These are phyloP conservation scores for Ascochyta rabiei DNA, from an alignment of 2,329 filamentous ascomycete species.

Conservation along the genomic window DNA sequence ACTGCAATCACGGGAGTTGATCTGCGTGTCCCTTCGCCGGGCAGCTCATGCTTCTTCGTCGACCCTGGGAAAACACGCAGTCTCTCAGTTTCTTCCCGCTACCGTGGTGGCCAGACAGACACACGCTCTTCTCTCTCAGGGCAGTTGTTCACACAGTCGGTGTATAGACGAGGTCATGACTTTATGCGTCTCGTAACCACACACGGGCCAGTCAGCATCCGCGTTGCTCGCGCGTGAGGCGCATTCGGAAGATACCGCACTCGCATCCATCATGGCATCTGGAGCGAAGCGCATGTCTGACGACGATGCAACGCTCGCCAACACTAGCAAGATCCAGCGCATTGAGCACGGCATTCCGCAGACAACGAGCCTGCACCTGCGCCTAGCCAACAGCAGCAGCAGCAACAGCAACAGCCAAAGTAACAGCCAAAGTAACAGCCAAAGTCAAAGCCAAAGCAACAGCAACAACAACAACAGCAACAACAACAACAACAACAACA, in stretches of 20 bases:
- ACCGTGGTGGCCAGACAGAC: not conserved
- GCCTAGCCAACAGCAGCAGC: conserved; percentile 27
- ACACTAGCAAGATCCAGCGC: conserved; percentile 41
- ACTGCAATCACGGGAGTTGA: conserved; percentile 13
- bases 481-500: too few species aligned
- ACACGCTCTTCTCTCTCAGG: not conserved
- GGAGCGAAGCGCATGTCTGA: conserved; percentile 25
- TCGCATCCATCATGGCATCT: conserved; percentile 26
- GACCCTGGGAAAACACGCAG: not conserved
- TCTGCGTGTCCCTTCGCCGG: conserved; percentile 14
- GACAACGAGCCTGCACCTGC: conserved; percentile 19
- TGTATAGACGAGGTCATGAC: not conserved
- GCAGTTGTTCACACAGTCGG: not conserved
- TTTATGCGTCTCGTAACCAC: not conserved
- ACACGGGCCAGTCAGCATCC: conserved; percentile 22
- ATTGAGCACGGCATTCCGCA: conserved; percentile 32
- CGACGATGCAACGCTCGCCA: conserved; percentile 16
- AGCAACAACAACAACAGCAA: not conserved
- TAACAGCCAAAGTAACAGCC: conserved; percentile 41
- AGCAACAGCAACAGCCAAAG: conserved; percentile 34
- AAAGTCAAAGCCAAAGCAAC: too few species aligned
- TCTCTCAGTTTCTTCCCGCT: not conserved
- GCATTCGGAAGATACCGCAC: conserved; percentile 18
- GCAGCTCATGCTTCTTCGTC: not conserved
- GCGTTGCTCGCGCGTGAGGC: conserved; percentile 18